Evolutionary conservation across 331 rosid genomes (phyloP), one percentile per base, ranked within the genome.

Genomic region (Pyracantha coccinea): DNA sequence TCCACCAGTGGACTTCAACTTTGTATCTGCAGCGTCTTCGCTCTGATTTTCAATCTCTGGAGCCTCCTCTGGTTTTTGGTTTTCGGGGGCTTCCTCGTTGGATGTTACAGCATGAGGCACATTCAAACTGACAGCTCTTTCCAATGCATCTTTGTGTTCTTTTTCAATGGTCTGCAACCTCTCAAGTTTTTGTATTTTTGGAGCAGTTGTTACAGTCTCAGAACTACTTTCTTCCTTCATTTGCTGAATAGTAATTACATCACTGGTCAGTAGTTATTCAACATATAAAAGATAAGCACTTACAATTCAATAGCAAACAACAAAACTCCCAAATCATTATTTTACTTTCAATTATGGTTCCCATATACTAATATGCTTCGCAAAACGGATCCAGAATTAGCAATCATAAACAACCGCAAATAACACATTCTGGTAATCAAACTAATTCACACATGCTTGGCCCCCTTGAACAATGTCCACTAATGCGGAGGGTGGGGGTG

Each of bases 81-180:
- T 72, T 32, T 80, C 75, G 0, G 59, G 5, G 0, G 68, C 59
- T 33, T 82, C 77, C 77, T 85, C 88, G 6, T 75, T 78, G 29
- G 74, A 12, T 5, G 80, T 81, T 23, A 83, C 87, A 4, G 91
- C 96, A 65, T 92, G 88, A 75, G 97, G 97, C 20, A 92, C 84
- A 69, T 92, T 89, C 75, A 92, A 82, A 81, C 91, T 89, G 33
- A 92, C 93, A 32, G 89, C 96, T 78, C 97, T 89, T 82, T 92
- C 96, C 69, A 88, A 75, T 5, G 97, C 97, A 78, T 92, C 88
- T 72, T 71, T 89, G 77, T 92, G 97, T 63, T 92, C 97, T 72
- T 85, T 80, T 68, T 92, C 90, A 69, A 92, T 73, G 4, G 96
- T 92, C 71, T 77, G 83, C 84, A 83, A 61, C 80, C 97, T 86